These are phyloP conservation scores for Stropharia rugosoannulata DNA, from an alignment of 768 basidiomycete genomes.

Conservation along the genomic window DNA sequence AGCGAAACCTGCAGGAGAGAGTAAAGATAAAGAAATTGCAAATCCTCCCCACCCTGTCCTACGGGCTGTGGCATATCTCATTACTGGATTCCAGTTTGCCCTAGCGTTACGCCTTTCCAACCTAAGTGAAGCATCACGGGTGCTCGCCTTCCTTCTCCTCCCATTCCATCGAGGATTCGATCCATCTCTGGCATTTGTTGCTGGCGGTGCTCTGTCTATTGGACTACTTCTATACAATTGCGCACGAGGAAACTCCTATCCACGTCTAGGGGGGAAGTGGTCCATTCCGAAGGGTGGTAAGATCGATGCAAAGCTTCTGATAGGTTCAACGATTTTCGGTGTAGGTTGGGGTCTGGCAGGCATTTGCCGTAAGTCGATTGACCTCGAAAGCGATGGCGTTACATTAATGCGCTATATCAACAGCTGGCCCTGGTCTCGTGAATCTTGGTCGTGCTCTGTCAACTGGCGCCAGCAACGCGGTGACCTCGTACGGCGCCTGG, in stretches of 20 bases:
- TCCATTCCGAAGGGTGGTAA: slow-evolving; percentile 35
- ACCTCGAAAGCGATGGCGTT: background rate
- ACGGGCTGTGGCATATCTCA: slow-evolving; percentile 39
- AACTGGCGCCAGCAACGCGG: slow-evolving; percentile 26
- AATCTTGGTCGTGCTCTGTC: slow-evolving; percentile 53
- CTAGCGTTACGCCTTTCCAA: slow-evolving; percentile 54
- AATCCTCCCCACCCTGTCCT: slow-evolving; percentile 17
- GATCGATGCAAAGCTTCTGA: slow-evolving; percentile 45
- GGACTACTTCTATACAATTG: slow-evolving; percentile 42
- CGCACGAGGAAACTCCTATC: slow-evolving; percentile 34
- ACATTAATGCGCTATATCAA: background rate
- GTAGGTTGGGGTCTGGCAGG: slow-evolving; percentile 63
- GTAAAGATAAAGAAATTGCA: slow-evolving; percentile 8
- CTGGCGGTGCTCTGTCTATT: slow-evolving; percentile 49
- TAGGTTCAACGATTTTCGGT: slow-evolving; percentile 57
- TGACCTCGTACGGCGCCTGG: slow-evolving; percentile 39
- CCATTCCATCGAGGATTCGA: slow-evolving; percentile 52
- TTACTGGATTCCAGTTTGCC: slow-evolving; percentile 49
- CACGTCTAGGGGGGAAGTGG: slow-evolving; percentile 45
- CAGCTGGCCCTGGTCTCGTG: slow-evolving; percentile 63
- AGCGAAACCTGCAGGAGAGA: slow-evolving; percentile 11
- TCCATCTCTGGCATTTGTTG: slow-evolving; percentile 53
- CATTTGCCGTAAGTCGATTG: slow-evolving; percentile 52
- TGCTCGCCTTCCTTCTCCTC: slow-evolving; percentile 52
- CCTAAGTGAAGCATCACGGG: slow-evolving; percentile 46